Conservation (phyloP, 1,284 basidiomycete genomes). For the Cystobasidium slooffiae region DNA sequence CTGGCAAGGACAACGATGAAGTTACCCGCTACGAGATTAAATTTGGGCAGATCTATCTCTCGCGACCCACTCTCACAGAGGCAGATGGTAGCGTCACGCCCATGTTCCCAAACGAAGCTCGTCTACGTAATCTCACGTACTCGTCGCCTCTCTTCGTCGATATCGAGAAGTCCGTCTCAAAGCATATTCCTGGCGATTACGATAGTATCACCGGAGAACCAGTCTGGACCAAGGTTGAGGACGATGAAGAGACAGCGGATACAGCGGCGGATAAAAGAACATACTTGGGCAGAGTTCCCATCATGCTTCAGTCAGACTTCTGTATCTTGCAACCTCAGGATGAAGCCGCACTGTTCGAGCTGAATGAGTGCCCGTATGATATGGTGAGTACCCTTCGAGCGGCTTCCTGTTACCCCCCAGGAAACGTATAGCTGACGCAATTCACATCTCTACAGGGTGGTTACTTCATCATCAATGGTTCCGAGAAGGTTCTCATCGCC, state of each 20-base stretch:
- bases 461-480: constrained; percentile 99
- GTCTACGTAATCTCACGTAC: constrained; percentile 91
- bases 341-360: constrained; percentile 80
- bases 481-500: constrained; percentile 98
- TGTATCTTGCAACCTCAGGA: constrained; percentile 83
- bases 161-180: constrained; percentile 84
- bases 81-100: constrained; percentile 91
- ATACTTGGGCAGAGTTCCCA: constrained; percentile 97
- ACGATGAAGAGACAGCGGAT: constrained; percentile 68
- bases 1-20: constrained; percentile 76
- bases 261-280: constrained; percentile 77
- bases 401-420: not conserved
- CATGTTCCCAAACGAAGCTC: constrained; percentile 96
- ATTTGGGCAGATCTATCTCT: constrained; percentile 97
- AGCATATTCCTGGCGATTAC: constrained; percentile 72
- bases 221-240: constrained; percentile 67
- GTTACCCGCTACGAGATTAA: constrained; percentile 91
- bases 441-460: constrained; percentile 68
- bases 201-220: constrained; percentile 70
- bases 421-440: not conserved
- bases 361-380: constrained; percentile 98
- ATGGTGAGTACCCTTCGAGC: constrained; percentile 57
- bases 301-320: constrained; percentile 96
- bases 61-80: constrained; percentile 91
- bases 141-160: constrained; percentile 96